phyloP scores from a whole-genome alignment of 805 yeast genomes.

The Ogataea siamensis region DNA sequence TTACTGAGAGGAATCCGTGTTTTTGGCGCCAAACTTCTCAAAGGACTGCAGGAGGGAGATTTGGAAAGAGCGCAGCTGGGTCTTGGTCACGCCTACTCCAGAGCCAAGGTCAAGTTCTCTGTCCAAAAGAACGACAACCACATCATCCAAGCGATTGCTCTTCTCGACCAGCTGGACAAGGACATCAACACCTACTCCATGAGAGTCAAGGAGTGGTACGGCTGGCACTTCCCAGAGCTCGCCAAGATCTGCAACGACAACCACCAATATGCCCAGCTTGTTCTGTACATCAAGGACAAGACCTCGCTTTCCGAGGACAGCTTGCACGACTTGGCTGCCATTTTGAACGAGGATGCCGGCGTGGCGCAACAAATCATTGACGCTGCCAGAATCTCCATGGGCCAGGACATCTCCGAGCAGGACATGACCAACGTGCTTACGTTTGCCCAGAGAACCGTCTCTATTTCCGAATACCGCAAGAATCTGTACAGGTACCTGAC shows the following conservation, averaged over 20 bases:
- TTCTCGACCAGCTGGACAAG: slow-evolving; percentile 95
- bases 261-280: slow-evolving; percentile 79
- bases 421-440: slow-evolving; percentile 90
- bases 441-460: slow-evolving; percentile 91
- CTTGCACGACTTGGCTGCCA: slow-evolving; percentile 86
- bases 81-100: slow-evolving; percentile 97
- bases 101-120: slow-evolving; percentile 98
- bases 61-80: slow-evolving; percentile 98
- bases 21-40: slow-evolving; percentile 83
- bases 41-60: slow-evolving; percentile 92
- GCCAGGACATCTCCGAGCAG: slow-evolving; percentile 93
- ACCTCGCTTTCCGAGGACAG: slow-evolving; percentile 74
- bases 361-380: slow-evolving; percentile 88
- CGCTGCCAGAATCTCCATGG: slow-evolving; percentile 97
- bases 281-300: slow-evolving; percentile 83
- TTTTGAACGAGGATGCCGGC: slow-evolving; percentile 89
- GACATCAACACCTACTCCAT: slow-evolving; percentile 96
- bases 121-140: slow-evolving; percentile 99
- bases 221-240: slow-evolving; percentile 98
- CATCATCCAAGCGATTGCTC: slow-evolving; percentile 97
- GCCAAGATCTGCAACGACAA: slow-evolving; percentile 89
- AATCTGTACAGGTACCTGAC: slow-evolving; percentile 80
- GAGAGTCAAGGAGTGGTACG: slow-evolving; percentile 98
- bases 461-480: slow-evolving; percentile 86
- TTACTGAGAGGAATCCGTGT: slow-evolving; percentile 91